phyloP scores from a whole-genome alignment of 441 rosid species.

The Daphne laureola region DNA sequence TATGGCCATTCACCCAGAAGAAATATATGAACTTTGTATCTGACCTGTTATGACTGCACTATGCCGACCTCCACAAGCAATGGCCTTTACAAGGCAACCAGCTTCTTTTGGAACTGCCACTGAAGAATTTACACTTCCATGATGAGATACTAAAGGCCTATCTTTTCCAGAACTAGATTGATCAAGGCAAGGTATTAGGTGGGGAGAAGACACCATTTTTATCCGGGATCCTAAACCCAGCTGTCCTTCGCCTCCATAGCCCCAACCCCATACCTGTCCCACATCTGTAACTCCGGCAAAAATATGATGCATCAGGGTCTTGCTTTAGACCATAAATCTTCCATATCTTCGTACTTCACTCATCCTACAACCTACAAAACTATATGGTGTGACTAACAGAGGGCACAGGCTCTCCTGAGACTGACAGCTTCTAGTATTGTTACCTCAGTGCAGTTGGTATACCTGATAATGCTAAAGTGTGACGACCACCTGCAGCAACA shows the following conservation, averaged over 20 bases:
- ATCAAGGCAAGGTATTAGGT: slow-evolving; percentile 51
- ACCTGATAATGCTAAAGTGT: slow-evolving; percentile 65
- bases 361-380: slow-evolving; percentile 48
- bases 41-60: slow-evolving; percentile 60
- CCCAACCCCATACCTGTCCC: slow-evolving; percentile 89
- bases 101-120: slow-evolving; percentile 26
- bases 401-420: slow-evolving; percentile 26
- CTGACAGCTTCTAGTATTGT: slow-evolving; percentile 5
- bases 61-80: slow-evolving; percentile 70
- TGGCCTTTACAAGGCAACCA: slow-evolving; percentile 48
- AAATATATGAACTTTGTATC: slow-evolving; percentile 7
- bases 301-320: slow-evolving; percentile 39
- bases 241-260: slow-evolving; percentile 78
- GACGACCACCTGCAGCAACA: slow-evolving; percentile 71
- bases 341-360: slow-evolving; percentile 36
- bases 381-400: slow-evolving; percentile 28
- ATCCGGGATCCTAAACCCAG: slow-evolving; percentile 65
- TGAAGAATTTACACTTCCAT: slow-evolving; percentile 31
- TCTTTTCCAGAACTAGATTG: slow-evolving; percentile 31
- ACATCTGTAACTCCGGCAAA: slow-evolving; percentile 54
- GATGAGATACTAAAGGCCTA: slow-evolving; percentile 24
- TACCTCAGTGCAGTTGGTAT: slow-evolving; percentile 16
- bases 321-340: slow-evolving; percentile 36
- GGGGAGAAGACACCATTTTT: slow-evolving; percentile 65
- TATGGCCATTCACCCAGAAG: not conserved